A percentile compares a stretch with the other conserved stretches of the same genome.
These are phyloP conservation scores for Alternaria sp. DNA, from an alignment of 2,329 filamentous ascomycete species.

Conservation along the genomic window DNA sequence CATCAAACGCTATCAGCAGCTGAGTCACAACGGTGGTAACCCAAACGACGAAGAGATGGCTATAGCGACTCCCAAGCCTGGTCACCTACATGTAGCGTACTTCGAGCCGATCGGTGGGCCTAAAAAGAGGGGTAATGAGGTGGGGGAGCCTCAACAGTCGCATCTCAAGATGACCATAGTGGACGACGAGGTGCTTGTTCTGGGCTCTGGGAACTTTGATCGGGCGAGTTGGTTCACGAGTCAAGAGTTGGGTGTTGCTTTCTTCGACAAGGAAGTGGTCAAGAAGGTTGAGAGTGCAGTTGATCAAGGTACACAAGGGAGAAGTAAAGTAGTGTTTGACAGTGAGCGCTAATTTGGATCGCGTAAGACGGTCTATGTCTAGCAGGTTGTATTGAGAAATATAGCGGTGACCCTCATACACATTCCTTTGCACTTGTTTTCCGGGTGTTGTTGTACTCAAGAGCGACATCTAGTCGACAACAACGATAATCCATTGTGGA, in stretches of 20 bases:
- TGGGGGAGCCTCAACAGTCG: constrained; percentile 71
- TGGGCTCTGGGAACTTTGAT: constrained; percentile 86
- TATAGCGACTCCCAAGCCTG: constrained; percentile 42
- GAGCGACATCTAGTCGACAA: too few relatives aligned
- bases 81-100: constrained; percentile 66
- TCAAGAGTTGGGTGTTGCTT: constrained; percentile 77
- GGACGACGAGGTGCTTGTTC: constrained; percentile 70
- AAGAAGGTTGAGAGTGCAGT: constrained; percentile 35
- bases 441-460: too few relatives aligned
- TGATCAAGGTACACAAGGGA: constrained; percentile 34
- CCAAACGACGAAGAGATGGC: constrained; percentile 42
- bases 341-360: not conserved
- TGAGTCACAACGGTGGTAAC: constrained; percentile 24
- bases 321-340: constrained; percentile 37
- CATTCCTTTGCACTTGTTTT: not conserved
- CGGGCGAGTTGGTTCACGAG: constrained; percentile 87
- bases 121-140: constrained; percentile 32
- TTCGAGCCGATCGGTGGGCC: constrained; percentile 55
- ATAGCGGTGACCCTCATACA: not conserved
- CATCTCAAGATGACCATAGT: constrained; percentile 82
- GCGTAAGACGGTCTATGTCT: not conserved
- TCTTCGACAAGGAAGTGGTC: constrained; percentile 56
- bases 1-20: constrained; percentile 61
- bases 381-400: not conserved
- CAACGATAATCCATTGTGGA: too few relatives aligned